A percentile compares a stretch with the other conserved stretches of the same genome.
Evolutionary conservation across 1,284 basidiomycete genomes (phyloP).

Genomic region (Cerioporus squamosus): DNA sequence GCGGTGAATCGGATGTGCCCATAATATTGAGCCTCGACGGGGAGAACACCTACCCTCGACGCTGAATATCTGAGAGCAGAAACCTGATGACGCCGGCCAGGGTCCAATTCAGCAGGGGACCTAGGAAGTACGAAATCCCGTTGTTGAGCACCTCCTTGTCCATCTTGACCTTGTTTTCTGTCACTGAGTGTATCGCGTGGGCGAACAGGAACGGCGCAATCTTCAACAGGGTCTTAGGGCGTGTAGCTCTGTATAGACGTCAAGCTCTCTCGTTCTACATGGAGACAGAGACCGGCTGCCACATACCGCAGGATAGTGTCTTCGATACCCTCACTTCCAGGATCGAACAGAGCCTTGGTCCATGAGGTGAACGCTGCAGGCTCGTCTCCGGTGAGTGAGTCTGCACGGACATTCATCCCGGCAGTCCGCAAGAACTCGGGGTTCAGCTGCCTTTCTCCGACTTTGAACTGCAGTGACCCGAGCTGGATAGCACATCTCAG

Average conservation of each 20-base stretch:
- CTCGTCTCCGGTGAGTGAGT: slow-evolving; percentile 54
- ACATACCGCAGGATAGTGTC: slow-evolving; percentile 74
- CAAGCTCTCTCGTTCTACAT: not conserved
- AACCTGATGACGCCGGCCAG: slow-evolving; percentile 71
- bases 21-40: slow-evolving; percentile 17
- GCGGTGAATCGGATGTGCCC: not conserved
- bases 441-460: slow-evolving; percentile 49
- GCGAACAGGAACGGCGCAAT: slow-evolving; percentile 70
- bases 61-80: slow-evolving; percentile 62
- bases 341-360: slow-evolving; percentile 79
- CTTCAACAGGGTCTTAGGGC: slow-evolving; percentile 65
- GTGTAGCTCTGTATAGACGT: slow-evolving; percentile 41
- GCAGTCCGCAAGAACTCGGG: slow-evolving; percentile 56
- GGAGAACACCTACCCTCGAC: slow-evolving; percentile 50
- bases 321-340: slow-evolving; percentile 78
- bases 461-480: slow-evolving; percentile 24
- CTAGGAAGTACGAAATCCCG: slow-evolving; percentile 77
- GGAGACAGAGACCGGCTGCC: not conserved
- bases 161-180: slow-evolving; percentile 62
- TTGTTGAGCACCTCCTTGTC: slow-evolving; percentile 70
- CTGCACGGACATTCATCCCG: slow-evolving; percentile 45
- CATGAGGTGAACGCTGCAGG: slow-evolving; percentile 56
- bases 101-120: slow-evolving; percentile 77
- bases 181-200: slow-evolving; percentile 56
- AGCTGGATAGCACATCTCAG: slow-evolving; percentile 4